Evolutionary conservation across 164 flowering plant genomes (phyloP).

Genomic region (Vitis cinerea): DNA sequence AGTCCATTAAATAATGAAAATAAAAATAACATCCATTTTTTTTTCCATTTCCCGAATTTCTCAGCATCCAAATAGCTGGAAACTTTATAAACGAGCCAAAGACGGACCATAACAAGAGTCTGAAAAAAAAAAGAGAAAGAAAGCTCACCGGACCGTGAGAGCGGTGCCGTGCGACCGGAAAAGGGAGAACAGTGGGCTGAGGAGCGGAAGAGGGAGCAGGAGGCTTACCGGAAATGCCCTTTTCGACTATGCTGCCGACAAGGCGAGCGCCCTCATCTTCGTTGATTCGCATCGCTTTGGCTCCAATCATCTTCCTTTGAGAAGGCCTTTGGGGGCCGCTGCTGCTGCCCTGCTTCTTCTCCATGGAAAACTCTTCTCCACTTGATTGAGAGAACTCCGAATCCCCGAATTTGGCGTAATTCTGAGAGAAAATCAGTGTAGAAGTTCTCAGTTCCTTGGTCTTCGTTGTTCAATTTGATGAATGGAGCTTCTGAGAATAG

Average conservation of each 20-base stretch:
- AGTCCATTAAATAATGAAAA: too few relatives aligned
- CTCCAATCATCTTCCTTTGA: slow-evolving; percentile 11
- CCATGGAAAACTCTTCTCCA: slow-evolving; percentile 3
- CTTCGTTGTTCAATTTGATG: not conserved
- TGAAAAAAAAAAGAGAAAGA: not conserved
- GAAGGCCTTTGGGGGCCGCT: slow-evolving; percentile 1
- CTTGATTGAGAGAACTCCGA: too few relatives aligned
- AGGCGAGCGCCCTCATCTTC: slow-evolving; percentile 31
- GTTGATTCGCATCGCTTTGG: slow-evolving; percentile 12
- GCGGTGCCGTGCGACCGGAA: slow-evolving; percentile 97
- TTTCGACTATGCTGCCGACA: slow-evolving; percentile 74
- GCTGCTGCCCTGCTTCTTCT: slow-evolving; percentile 5
- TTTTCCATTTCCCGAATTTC: not conserved
- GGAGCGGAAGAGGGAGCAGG: slow-evolving; percentile 42
- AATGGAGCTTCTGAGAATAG: too few relatives aligned
- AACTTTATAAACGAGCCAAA: not conserved
- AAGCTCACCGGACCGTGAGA: slow-evolving; percentile 83
- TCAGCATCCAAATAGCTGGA: slow-evolving; percentile 1
- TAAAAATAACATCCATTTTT: not conserved
- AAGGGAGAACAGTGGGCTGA: slow-evolving; percentile 71
- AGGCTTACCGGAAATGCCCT: slow-evolving; percentile 45
- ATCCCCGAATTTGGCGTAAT: too few relatives aligned
- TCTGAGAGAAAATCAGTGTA: too few relatives aligned
- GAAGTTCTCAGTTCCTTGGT: not conserved
- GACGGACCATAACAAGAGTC: not conserved